phyloP scores from a whole-genome alignment of 2,329 filamentous ascomycete genomes.

The Penicillium aurantiogriseum region DNA sequence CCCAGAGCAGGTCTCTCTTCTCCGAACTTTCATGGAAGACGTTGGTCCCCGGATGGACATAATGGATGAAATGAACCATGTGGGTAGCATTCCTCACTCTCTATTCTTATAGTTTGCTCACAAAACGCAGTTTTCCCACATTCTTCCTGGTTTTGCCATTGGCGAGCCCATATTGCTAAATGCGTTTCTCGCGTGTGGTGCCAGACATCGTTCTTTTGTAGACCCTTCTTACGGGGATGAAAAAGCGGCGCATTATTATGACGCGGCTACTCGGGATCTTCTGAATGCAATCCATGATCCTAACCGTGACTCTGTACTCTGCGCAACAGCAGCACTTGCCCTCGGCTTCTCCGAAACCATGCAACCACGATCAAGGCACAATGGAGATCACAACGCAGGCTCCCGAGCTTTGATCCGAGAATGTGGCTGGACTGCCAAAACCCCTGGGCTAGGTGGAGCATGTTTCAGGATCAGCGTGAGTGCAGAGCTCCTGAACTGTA shows the following conservation, averaged over 20 bases:
- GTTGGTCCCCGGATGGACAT: slow-evolving; percentile 94
- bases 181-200: slow-evolving; percentile 84
- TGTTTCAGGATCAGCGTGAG: slow-evolving; percentile 95
- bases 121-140: slow-evolving; percentile 64
- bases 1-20: slow-evolving; percentile 77
- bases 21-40: slow-evolving; percentile 89
- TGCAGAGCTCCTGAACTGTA: slow-evolving; percentile 84
- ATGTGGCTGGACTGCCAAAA: slow-evolving; percentile 80
- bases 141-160: slow-evolving; percentile 79
- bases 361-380: slow-evolving; percentile 72
- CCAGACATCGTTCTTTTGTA: slow-evolving; percentile 72
- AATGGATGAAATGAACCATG: slow-evolving; percentile 77
- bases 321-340: slow-evolving; percentile 81
- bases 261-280: slow-evolving; percentile 76
- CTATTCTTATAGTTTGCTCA: slow-evolving; percentile 1
- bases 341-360: slow-evolving; percentile 93
- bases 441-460: slow-evolving; percentile 74
- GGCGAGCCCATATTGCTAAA: slow-evolving; percentile 85
- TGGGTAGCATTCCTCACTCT: slow-evolving; percentile 32
- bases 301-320: slow-evolving; percentile 77
- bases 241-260: slow-evolving; percentile 78
- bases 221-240: slow-evolving; percentile 70
- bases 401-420: slow-evolving; percentile 84
- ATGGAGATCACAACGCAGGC: slow-evolving; percentile 88
- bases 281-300: slow-evolving; percentile 77